phyloP scores from a whole-genome alignment of 345 rosid species.

The Eutrema heterophyllum region DNA sequence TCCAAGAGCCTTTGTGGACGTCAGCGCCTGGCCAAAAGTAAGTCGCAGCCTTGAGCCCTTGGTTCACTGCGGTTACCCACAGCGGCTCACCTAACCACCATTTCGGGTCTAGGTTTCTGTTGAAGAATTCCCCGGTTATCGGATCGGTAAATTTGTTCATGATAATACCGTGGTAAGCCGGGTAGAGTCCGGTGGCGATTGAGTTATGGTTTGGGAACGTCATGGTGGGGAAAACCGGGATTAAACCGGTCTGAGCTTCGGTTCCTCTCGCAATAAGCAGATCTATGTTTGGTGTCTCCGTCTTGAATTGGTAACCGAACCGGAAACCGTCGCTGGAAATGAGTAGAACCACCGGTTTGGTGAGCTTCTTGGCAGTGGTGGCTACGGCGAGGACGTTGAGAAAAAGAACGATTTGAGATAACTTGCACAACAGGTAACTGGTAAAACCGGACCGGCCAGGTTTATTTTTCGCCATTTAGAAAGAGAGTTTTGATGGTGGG shows the following conservation, averaged over 20 bases:
- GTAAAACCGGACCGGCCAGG: neutral
- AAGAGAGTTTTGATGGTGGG: neutral
- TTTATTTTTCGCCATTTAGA: neutral
- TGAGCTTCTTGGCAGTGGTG: conserved; percentile 36
- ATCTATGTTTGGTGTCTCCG: conserved; percentile 62
- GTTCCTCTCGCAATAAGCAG: conserved; percentile 69
- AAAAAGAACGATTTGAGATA: conserved; percentile 36
- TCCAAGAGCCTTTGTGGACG: conserved; percentile 81
- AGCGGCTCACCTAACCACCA: conserved; percentile 96
- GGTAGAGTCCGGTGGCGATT: conserved; percentile 88
- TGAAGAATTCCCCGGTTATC: conserved; percentile 44
- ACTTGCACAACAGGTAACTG: neutral
- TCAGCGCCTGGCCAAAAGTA: conserved; percentile 96
- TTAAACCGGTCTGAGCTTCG: conserved; percentile 77
- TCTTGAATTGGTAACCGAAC: conserved; percentile 89
- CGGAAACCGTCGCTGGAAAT: conserved; percentile 90
- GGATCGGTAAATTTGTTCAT: conserved; percentile 68
- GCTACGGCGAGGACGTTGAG: conserved; percentile 38
- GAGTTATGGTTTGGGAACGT: conserved; percentile 92
- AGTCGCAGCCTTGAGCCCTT: conserved; percentile 72
- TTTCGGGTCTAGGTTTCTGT: conserved; percentile 70
- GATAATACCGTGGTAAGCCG: conserved; percentile 77
- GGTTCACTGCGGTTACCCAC: conserved; percentile 78
- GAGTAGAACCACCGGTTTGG: conserved; percentile 58
- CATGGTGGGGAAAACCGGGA: conserved; percentile 82